Base-by-base conservation (phyloP, 2,329 filamentous ascomycete species). In the Cercospora sp. region DNA sequence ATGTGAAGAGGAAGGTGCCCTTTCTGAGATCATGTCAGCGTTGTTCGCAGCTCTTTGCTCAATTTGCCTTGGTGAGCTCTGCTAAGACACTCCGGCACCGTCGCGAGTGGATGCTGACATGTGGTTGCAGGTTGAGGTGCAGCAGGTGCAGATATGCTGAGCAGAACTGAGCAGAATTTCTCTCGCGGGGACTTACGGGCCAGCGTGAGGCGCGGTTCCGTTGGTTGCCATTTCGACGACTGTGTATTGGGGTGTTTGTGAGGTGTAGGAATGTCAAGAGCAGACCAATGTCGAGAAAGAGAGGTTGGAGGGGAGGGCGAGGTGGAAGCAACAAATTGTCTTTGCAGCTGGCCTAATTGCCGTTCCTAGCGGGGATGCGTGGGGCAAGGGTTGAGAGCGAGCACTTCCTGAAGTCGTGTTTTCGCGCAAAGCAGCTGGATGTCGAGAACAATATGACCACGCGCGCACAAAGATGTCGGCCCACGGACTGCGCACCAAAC, bases 1-100 rank as follows among this genome's bases (percentile, higher is more conserved):
- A 84, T 70, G 83, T 84, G 81, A 85, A 85, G 76, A 73, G 71
- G 66, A 73, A 73, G 55, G 63, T 70, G 70, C 71, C 71, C 68
- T 69, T 72, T 61, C 71, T 73, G 67, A 34, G 16, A 21, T 13
- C 16, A 1, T 18, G 55, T 59, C 59, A 40, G 34, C 18, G 32
- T 5, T 13, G 24, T 28, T 28, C 12, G 24, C 49, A 64, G 49
- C 61, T 6, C 6, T 49, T 21, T 26, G 34, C 16, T 24, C 5
- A 1, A 7, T 28, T 28, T 7, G 28, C 6, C 28, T 28, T 28
- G 28, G 28, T 1, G 1, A 28, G 28, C 7, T 7, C 28, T 28
- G 28, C 1, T 4, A 28, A 30, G 26, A 0, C 26, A 28, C 12
- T n/a, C 53, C 9, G 16, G 3, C 28, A 58, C n/a, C n/a, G 55